Percentiles rank a stretch among this genome's conserved stretches.
These are phyloP conservation scores for Penicillium canariense DNA, from an alignment of 495 filamentous ascomycete species.

Conservation along the genomic window DNA sequence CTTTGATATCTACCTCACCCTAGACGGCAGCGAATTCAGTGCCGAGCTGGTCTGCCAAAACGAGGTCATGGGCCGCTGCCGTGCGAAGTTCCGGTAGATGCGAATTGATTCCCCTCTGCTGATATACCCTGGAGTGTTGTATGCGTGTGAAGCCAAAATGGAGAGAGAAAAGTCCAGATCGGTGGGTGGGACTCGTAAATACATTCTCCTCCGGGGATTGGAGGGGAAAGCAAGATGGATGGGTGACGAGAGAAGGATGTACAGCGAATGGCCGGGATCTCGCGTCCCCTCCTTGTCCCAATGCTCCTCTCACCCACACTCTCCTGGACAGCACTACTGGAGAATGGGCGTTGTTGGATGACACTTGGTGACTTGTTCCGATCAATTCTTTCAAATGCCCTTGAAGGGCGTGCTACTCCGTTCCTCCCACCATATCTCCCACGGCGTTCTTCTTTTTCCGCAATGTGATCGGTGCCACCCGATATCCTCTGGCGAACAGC, in stretches of 20 bases:
- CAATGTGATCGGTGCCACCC: slow-evolving; percentile 10
- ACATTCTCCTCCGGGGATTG: neutral
- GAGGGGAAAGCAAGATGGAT: neutral
- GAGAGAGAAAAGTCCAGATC: neutral
- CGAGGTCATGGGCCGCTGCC: slow-evolving; percentile 97
- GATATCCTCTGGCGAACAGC: neutral
- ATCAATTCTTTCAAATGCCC: slow-evolving; percentile 9
- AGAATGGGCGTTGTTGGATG: slow-evolving; percentile 28
- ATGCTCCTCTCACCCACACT: neutral
- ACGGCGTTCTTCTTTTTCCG: slow-evolving; percentile 9
- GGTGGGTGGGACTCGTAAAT: neutral
- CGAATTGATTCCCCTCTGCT: neutral
- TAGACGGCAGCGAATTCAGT: slow-evolving; percentile 96
- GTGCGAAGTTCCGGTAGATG: slow-evolving; percentile 69
- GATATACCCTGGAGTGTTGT: neutral
- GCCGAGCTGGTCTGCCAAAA: slow-evolving; percentile 98
- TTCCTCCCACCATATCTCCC: slow-evolving; percentile 9
- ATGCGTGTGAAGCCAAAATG: slow-evolving; percentile 9
- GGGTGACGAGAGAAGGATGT: neutral
- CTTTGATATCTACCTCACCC: slow-evolving; percentile 84
- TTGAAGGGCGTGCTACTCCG: neutral
- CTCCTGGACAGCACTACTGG: slow-evolving; percentile 19
- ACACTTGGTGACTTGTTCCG: neutral
- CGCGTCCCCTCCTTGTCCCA: neutral
- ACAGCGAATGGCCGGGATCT: neutral